phyloP scores from a whole-genome alignment of 2,329 filamentous ascomycete genomes.

The Trichoderma sp. region DNA sequence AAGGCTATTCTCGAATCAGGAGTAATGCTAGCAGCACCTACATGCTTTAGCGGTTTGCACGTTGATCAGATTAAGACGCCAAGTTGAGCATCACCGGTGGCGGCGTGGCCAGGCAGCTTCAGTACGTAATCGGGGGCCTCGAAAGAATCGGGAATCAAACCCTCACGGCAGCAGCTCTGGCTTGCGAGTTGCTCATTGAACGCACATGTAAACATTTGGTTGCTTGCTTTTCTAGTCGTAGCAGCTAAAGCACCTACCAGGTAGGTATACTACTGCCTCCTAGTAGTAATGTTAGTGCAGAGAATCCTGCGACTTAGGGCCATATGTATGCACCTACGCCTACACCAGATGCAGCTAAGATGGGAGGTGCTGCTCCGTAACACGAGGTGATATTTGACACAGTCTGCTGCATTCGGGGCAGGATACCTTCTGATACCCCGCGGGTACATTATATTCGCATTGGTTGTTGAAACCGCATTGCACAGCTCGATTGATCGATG shows the following conservation, averaged over 20 bases:
- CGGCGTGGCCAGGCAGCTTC: not conserved
- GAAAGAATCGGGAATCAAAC: not conserved
- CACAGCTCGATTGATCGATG: not conserved
- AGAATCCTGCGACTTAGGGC: not conserved
- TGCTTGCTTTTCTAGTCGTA: not conserved
- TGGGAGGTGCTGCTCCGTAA: not conserved
- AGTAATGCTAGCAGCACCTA: not conserved
- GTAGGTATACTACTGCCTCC: not conserved
- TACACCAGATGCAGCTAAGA: not conserved
- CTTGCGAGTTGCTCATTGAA: not conserved
- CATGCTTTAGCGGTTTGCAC: not conserved
- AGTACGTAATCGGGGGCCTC: not conserved
- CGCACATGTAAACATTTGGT: not conserved
- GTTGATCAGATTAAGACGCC: not conserved
- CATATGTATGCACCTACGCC: not conserved
- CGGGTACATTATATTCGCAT: not conserved
- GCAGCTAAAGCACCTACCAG: not conserved
- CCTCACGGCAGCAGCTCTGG: not conserved
- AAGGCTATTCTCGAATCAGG: not conserved
- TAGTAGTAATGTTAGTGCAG: not conserved
- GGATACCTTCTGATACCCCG: not conserved
- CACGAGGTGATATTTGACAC: conserved; percentile 1
- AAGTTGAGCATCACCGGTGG: not conserved
- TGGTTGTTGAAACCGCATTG: not conserved
- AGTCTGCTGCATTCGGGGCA: not conserved